These are phyloP conservation scores for Plasmodium reichenowi DNA, from an alignment of 169 alveolate species.

Conservation along the genomic window DNA sequence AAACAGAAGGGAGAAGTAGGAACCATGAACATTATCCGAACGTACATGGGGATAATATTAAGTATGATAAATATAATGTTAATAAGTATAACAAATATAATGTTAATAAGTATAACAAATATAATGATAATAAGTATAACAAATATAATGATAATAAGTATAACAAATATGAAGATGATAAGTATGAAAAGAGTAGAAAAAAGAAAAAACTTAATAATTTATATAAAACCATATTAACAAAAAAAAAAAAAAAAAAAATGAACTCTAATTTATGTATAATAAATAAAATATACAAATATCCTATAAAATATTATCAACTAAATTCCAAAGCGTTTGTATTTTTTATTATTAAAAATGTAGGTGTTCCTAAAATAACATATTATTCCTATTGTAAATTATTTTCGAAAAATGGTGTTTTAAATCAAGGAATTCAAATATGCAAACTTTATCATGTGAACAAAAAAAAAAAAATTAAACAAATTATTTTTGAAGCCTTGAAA, in stretches of 20 bases:
- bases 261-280: conserved; percentile 1
- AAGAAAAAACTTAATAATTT: not conserved
- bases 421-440: conserved; percentile 56
- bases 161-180: not conserved
- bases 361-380: not conserved
- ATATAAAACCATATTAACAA: conserved; percentile 5
- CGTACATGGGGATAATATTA: not conserved
- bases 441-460: conserved; percentile 14
- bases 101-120: not conserved
- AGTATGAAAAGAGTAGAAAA: not conserved
- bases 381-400: conserved; percentile 23
- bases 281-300: conserved; percentile 4
- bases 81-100: not conserved
- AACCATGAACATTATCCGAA: not conserved
- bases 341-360: conserved; percentile 20
- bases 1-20: not conserved
- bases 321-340: conserved; percentile 15
- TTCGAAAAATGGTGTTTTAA: conserved; percentile 14
- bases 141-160: not conserved
- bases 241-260: conserved; percentile 3
- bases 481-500: conserved; percentile 26
- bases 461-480: not conserved
- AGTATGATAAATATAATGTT: not conserved
- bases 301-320: conserved; percentile 29
- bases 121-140: not conserved